Evolutionary conservation across 2,329 filamentous ascomycete species (phyloP).

Genomic region (Pleochaeta shiraiana): DNA sequence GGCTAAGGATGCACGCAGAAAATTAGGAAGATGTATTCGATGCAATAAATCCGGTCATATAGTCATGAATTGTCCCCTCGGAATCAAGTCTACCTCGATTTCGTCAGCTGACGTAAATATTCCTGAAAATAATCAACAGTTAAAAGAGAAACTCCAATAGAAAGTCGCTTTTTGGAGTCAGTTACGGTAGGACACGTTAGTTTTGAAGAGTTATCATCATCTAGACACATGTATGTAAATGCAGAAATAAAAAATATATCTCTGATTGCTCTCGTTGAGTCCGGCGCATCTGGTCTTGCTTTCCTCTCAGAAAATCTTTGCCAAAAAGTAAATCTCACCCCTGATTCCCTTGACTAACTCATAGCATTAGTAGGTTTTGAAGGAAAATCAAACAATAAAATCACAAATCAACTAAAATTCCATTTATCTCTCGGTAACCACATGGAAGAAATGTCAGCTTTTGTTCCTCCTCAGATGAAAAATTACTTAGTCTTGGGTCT

Average conservation of each 20-base stretch:
- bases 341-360: background rate
- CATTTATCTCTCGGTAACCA: background rate
- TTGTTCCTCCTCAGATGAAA: background rate
- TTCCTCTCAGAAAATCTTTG: background rate
- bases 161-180: conserved; percentile 2
- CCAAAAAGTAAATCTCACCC: background rate
- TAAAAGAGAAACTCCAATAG: background rate
- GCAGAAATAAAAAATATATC: background rate
- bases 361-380: background rate
- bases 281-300: background rate
- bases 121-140: background rate
- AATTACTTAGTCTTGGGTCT: background rate
- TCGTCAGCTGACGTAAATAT: too few species aligned
- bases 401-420: background rate
- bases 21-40: background rate
- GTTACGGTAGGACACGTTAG: background rate
- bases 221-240: background rate
- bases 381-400: background rate
- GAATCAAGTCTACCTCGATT: background rate
- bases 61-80: background rate
- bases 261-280: background rate
- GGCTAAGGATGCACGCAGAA: background rate
- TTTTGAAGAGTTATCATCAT: background rate
- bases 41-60: background rate
- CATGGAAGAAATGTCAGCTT: background rate